phyloP scores from a whole-genome alignment of 2,329 filamentous ascomycete species.

The Monosporascus sp. region DNA sequence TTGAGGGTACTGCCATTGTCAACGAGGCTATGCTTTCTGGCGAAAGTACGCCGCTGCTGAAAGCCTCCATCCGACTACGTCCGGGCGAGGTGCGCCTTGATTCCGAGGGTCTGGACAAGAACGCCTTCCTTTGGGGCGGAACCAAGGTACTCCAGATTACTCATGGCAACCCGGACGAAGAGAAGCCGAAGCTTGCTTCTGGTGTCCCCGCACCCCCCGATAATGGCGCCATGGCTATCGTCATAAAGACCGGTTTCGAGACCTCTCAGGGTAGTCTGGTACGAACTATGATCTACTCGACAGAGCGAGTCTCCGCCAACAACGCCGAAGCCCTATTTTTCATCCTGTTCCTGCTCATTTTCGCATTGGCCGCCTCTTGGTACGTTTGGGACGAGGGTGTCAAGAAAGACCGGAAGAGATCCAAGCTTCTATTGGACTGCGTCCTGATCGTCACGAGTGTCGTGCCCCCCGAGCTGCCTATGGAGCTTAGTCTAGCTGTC shows the following conservation, averaged over 20 bases:
- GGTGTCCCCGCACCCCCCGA: conserved; percentile 83
- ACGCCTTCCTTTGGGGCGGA: conserved; percentile 91
- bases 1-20: conserved; percentile 94
- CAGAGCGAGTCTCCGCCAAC: conserved; percentile 96
- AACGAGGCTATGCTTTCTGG: conserved; percentile 99
- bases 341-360: conserved; percentile 92
- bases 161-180: conserved; percentile 74
- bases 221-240: conserved; percentile 87
- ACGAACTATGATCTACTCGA: conserved; percentile 99
- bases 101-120: conserved; percentile 90
- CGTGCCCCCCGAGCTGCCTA: conserved; percentile 94
- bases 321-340: conserved; percentile 95
- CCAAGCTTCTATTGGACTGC: conserved; percentile 94
- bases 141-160: conserved; percentile 96
- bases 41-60: conserved; percentile 92
- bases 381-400: conserved; percentile 99
- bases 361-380: conserved; percentile 96
- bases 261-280: conserved; percentile 97
- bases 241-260: conserved; percentile 97
- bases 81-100: conserved; percentile 77
- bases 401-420: conserved; percentile 87
- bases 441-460: conserved; percentile 97
- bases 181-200: conserved; percentile 64
- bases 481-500: conserved; percentile 95
- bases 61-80: conserved; percentile 90